Evolutionary conservation across 805 yeast species (phyloP), one percentile per base, ranked within the genome.

Genomic region (Wickerhamiella lipophila): DNA sequence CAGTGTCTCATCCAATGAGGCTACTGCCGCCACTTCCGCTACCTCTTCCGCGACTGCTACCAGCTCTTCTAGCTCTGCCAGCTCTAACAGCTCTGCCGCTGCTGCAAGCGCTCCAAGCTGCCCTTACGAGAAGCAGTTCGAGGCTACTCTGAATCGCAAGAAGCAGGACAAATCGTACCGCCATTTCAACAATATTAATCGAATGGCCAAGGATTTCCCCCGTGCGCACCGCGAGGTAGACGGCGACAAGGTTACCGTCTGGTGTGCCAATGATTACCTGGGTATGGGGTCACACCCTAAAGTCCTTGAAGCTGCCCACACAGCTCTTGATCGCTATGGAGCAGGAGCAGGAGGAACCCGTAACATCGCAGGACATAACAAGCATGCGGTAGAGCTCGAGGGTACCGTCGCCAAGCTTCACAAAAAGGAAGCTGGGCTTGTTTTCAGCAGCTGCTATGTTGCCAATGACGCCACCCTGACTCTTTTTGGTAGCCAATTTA

Each of bases 281-380:
- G 96, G 97, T 11, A 84, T 92, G 92, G 89, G 96, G 47, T 79
- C 77, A 60, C 83, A 89, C 64, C 74, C 74, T 53, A 69, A 73
- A 54, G 89, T 89, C 40, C 68, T 86, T 52, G 68, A 75, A 15
- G 78, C 78, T 49, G 92, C 89, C 89, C 81, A 81, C 58, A 64
- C 71, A 44, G 79, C 94, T 15, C 73, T 92, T 65, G 83, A 82
- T 58, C 78, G 76, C 69, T 92, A 92, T 64, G 99, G 99, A 59
- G 83, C 95, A 3, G 99, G 99, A 59, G 95, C 99, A 7, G 99
- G 99, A 62, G 99, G 99, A 58, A 92, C 99, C 44, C 77, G 99
- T 62, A 92, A 92, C 69, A 92, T 92, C 64, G 98, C 99, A 1
- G 99, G 99, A 53, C 98, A 92, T 66, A 92, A 92, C 66, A 66